A percentile compares a stretch with the other conserved stretches of the same genome.
Evolutionary conservation across 305 asterid species (phyloP).

Genomic region (Fraxinus floribunda): DNA sequence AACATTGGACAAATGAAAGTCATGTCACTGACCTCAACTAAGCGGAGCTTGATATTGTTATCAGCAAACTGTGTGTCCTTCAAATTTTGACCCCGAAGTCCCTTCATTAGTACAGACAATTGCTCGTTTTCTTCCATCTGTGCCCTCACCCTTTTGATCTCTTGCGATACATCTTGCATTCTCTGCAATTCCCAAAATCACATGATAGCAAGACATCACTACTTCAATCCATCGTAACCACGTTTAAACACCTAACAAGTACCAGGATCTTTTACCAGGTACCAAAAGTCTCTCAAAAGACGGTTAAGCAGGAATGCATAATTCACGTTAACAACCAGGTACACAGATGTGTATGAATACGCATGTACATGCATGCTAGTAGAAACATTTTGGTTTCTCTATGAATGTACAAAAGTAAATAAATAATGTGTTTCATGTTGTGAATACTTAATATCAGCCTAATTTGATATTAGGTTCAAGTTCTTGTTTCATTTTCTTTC

Average conservation of each 20-base stretch:
- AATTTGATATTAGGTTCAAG: neutral
- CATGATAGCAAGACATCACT: constrained; percentile 8
- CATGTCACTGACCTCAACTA: constrained; percentile 75
- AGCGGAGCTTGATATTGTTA: constrained; percentile 73
- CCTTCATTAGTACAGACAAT: constrained; percentile 81
- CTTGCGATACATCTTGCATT: constrained; percentile 83
- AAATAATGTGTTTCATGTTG: neutral
- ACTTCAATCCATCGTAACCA: constrained; percentile 13
- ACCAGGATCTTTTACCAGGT: neutral
- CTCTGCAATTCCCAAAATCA: constrained; percentile 58
- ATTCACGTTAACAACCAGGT: neutral
- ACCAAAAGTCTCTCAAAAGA: neutral
- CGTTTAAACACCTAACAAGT: neutral
- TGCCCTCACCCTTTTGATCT: constrained; percentile 92
- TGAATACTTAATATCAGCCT: neutral
- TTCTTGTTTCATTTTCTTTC: neutral
- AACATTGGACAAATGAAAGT: constrained; percentile 6
- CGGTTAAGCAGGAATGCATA: neutral
- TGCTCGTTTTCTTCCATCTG: constrained; percentile 98
- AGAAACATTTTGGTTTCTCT: neutral
- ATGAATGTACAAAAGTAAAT: neutral
- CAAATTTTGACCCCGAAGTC: constrained; percentile 95
- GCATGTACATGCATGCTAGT: neutral
- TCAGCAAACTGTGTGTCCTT: constrained; percentile 78
- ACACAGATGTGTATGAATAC: neutral